A percentile compares a stretch with the other conserved stretches of the same genome.
These are phyloP conservation scores for Polyplosphaeria fusca DNA, from an alignment of 495 filamentous ascomycete species.

Conservation along the genomic window DNA sequence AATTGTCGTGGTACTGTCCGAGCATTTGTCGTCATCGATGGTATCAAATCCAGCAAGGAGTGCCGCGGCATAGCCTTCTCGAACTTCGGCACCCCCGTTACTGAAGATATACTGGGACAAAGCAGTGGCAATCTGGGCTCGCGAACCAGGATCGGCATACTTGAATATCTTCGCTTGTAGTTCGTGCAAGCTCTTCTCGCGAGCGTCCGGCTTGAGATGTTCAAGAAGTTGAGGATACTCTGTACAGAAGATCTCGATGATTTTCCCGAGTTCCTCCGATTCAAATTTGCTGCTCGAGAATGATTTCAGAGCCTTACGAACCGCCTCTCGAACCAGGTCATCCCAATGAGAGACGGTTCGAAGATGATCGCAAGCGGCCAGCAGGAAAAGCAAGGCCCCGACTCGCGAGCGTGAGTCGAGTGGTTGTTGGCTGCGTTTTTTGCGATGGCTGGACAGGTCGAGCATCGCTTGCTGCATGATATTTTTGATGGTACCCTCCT, in stretches of 20 bases:
- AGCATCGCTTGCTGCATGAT: slow-evolving; percentile 2
- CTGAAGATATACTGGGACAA: slow-evolving; percentile 5
- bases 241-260: slow-evolving; percentile 10
- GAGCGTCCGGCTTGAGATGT: neutral
- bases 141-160: neutral
- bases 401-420: slow-evolving; percentile 6
- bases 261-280: neutral
- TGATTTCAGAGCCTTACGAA: slow-evolving; percentile 7
- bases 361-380: slow-evolving; percentile 13
- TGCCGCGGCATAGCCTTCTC: neutral
- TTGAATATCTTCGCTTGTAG: neutral
- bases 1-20: neutral
- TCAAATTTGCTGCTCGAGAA: slow-evolving; percentile 2
- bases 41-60: neutral
- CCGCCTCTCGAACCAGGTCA: neutral
- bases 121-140: neutral
- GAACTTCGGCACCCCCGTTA: neutral
- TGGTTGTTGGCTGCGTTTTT: neutral
- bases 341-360: neutral
- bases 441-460: neutral
- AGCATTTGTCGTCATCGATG: neutral
- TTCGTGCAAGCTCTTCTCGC: neutral
- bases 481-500: slow-evolving; percentile 1
- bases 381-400: slow-evolving; percentile 17
- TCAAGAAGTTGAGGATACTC: slow-evolving; percentile 14